Conservation (phyloP, 208 protist species). For the Leishmania tarentolae region DNA sequence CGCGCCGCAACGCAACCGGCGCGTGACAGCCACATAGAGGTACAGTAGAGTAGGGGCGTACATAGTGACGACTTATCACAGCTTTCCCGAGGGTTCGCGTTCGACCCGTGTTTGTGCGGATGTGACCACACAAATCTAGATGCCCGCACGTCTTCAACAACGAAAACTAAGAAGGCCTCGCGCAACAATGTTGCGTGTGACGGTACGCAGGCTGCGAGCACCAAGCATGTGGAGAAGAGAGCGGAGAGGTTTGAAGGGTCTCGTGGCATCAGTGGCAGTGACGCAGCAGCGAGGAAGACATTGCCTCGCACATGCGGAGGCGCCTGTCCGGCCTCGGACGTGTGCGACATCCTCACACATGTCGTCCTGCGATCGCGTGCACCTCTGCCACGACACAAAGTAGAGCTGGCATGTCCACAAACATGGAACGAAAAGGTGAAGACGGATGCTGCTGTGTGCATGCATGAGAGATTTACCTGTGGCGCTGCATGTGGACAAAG, state of each 20-base stretch:
- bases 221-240: neutral
- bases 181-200: neutral
- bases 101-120: neutral
- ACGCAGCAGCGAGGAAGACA: neutral
- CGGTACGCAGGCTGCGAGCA: neutral
- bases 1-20: neutral
- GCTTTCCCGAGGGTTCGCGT: neutral
- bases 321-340: neutral
- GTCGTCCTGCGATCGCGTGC: neutral
- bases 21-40: slow-evolving; percentile 24
- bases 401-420: neutral
- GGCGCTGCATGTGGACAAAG: no score
- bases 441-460: neutral
- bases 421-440: neutral
- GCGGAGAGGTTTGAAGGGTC: neutral
- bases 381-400: neutral
- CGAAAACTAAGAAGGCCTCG: neutral
- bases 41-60: slow-evolving; percentile 11
- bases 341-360: neutral
- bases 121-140: neutral
- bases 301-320: neutral
- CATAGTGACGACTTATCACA: neutral
- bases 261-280: neutral
- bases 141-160: neutral
- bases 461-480: neutral